A percentile compares a stretch with the other conserved stretches of the same genome.
These are phyloP conservation scores for Cyclotella baltica DNA, from an alignment of 108 stramenopile species.

Conservation along the genomic window DNA sequence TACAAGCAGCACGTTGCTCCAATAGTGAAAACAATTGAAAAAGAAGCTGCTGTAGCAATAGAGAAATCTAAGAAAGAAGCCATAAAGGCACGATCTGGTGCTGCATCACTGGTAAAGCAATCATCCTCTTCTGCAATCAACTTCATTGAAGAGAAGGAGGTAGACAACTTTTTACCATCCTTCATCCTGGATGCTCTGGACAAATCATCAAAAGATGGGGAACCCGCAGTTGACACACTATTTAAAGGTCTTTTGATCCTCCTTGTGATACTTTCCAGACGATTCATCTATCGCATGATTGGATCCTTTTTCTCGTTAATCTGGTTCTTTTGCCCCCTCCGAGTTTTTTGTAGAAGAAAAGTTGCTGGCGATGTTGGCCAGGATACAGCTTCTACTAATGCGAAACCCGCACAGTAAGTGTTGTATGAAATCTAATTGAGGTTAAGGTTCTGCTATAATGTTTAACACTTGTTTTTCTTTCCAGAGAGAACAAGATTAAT, in stretches of 20 bases:
- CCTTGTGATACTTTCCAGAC: constrained; percentile 36
- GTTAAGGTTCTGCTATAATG: background rate
- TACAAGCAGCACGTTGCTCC: constrained; percentile 47
- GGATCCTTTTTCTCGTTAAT: constrained; percentile 23
- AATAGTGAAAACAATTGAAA: constrained; percentile 31
- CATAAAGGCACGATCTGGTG: constrained; percentile 29
- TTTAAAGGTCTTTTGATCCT: constrained; percentile 30
- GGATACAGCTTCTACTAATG: background rate
- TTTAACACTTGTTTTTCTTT: background rate
- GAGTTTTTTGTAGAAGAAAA: constrained; percentile 30
- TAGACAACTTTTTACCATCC: constrained; percentile 28
- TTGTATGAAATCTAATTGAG: background rate
- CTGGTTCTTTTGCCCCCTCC: constrained; percentile 59
- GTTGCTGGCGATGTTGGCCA: constrained; percentile 14
- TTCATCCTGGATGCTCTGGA: constrained; percentile 18
- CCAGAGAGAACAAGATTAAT: background rate
- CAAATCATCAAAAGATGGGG: constrained; percentile 28
- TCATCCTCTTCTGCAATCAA: constrained; percentile 21
- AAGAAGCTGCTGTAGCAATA: constrained; percentile 29
- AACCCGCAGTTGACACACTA: constrained; percentile 31
- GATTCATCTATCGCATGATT: constrained; percentile 30
- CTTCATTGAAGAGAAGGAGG: constrained; percentile 35
- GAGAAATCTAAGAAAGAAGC: constrained; percentile 30
- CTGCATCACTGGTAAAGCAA: constrained; percentile 26
- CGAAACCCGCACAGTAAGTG: background rate